phyloP scores from a whole-genome alignment of 2,329 filamentous ascomycete species.

The Pestalotiopsis sp. region DNA sequence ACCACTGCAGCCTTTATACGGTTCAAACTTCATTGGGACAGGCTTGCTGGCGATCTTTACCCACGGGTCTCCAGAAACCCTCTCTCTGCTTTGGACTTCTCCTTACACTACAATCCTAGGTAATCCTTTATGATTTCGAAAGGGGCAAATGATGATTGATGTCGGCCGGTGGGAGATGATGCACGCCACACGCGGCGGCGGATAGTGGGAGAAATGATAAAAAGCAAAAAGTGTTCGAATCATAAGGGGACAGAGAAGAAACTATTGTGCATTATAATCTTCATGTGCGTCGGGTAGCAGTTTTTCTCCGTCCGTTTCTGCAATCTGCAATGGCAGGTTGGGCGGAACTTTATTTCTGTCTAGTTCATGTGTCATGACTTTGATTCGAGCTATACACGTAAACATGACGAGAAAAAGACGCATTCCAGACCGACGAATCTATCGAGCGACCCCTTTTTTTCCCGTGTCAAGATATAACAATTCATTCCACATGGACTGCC shows the following conservation, averaged over 20 bases:
- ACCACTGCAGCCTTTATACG: neutral
- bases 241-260: too few relatives aligned
- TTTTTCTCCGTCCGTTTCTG: neutral
- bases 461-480: too few relatives aligned
- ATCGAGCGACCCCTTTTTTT: too few relatives aligned
- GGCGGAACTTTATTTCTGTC: neutral
- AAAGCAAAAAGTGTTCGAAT: too few relatives aligned
- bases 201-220: too few relatives aligned
- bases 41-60: neutral
- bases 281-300: too few relatives aligned
- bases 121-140: neutral
- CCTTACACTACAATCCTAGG: neutral
- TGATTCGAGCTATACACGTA: neutral
- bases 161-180: too few relatives aligned
- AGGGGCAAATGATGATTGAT: neutral
- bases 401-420: neutral
- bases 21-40: neutral
- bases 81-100: neutral
- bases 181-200: too few relatives aligned
- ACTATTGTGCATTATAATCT: too few relatives aligned
- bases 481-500: too few relatives aligned
- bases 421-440: neutral
- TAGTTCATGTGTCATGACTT: neutral
- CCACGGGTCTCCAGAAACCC: neutral
- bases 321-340: neutral